Percentiles rank a stretch among this genome's conserved stretches.
These are phyloP conservation scores for Acanthochlamys bracteata DNA, from an alignment of 106 monocot species.

Conservation along the genomic window DNA sequence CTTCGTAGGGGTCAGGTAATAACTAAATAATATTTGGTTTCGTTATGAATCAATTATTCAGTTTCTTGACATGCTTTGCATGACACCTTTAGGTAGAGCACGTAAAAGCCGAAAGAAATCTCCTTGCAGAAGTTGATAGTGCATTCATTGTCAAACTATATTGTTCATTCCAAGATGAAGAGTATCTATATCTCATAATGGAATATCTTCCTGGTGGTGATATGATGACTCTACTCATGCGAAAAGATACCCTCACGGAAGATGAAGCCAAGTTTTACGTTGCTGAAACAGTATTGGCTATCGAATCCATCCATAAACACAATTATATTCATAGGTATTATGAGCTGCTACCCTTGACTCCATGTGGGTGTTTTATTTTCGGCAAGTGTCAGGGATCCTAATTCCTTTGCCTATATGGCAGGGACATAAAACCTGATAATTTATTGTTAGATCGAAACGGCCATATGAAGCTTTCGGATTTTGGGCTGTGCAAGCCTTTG, in stretches of 20 bases:
- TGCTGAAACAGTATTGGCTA: conserved; percentile 63
- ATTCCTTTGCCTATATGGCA: conserved; percentile 9
- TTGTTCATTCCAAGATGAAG: conserved; percentile 79
- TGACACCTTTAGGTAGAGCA: conserved; percentile 50
- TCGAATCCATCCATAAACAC: conserved; percentile 78
- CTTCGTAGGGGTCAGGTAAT: conserved; percentile 66
- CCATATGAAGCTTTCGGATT: conserved; percentile 88
- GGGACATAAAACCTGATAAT: conserved; percentile 80
- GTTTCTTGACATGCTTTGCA: conserved; percentile 6
- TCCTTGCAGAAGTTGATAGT: conserved; percentile 78
- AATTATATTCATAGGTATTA: conserved; percentile 64
- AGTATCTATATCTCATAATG: conserved; percentile 79
- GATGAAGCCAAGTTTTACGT: conserved; percentile 66
- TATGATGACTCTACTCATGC: conserved; percentile 83
- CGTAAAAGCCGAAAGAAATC: conserved; percentile 80
- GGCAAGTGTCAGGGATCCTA: not conserved
- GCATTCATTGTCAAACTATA: conserved; percentile 67
- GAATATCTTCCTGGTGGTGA: conserved; percentile 86
- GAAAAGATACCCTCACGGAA: conserved; percentile 65
- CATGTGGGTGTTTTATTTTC: not conserved
- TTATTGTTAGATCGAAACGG: conserved; percentile 63
- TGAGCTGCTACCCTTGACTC: not conserved
- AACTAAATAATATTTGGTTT: not conserved
- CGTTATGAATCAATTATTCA: not conserved
- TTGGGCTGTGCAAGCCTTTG: conserved; percentile 68